A percentile compares a stretch with the other conserved stretches of the same genome.
phyloP scores from a whole-genome alignment of 2,329 filamentous ascomycete genomes.

The Fusarium armeniacum region DNA sequence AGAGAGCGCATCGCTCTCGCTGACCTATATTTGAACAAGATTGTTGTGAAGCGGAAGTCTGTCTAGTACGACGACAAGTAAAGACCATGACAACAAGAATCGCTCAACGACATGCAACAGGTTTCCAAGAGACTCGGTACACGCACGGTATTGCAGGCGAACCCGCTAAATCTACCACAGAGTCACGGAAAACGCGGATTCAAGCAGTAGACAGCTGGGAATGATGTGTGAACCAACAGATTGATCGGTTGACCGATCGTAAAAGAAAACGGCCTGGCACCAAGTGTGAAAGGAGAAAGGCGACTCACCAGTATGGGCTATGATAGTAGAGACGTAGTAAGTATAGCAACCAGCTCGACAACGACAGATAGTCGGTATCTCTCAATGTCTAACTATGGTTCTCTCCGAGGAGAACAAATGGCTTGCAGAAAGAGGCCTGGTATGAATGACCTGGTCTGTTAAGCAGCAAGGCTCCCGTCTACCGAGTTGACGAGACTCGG shows the following conservation, averaged over 20 bases:
- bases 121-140: not conserved
- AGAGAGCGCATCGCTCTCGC: slow-evolving; percentile 8
- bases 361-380: too few species aligned
- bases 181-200: not conserved
- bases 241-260: not conserved
- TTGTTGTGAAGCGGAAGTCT: slow-evolving; percentile 7
- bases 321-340: not conserved
- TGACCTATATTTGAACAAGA: slow-evolving; percentile 13
- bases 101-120: slow-evolving; percentile 9
- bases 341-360: not conserved
- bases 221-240: not conserved
- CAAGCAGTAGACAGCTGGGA: not conserved
- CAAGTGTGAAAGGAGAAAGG: not conserved
- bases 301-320: not conserved
- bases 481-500: not conserved
- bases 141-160: too few species aligned
- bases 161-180: slow-evolving; percentile 1
- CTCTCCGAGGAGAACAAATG: not conserved
- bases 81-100: not conserved
- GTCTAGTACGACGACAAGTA: slow-evolving; percentile 3
- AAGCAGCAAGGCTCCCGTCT: not conserved
- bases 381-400: not conserved
- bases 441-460: not conserved
- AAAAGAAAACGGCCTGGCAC: not conserved
- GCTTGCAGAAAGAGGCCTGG: not conserved